These are phyloP conservation scores for Rubus idaeus DNA, from an alignment of 306 rosid species.

Conservation along the genomic window DNA sequence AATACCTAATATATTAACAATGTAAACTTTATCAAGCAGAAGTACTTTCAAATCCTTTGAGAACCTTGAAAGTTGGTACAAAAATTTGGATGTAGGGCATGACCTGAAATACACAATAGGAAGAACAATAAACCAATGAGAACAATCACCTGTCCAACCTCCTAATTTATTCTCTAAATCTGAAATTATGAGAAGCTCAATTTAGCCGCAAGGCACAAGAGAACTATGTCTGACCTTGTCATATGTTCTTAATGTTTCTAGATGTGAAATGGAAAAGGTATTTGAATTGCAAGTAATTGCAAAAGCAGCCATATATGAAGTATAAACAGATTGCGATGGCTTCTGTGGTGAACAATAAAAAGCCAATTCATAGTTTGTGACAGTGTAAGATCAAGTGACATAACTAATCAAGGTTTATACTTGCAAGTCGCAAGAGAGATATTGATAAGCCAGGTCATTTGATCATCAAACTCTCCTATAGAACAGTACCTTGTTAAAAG, in stretches of 20 bases:
- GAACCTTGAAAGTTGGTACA: slow-evolving; percentile 55
- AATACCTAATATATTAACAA: slow-evolving; percentile 75
- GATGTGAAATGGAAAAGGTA: neutral
- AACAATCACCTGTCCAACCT: neutral
- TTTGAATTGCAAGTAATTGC: neutral
- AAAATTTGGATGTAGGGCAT: slow-evolving; percentile 33
- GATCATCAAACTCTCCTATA: neutral
- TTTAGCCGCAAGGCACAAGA: neutral
- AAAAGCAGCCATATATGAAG: neutral
- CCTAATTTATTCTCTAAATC: neutral
- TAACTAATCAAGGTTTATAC: neutral
- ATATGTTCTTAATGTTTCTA: neutral
- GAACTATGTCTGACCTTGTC: neutral
- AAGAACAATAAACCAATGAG: slow-evolving; percentile 2
- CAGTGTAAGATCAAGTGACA: neutral
- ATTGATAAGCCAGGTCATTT: neutral
- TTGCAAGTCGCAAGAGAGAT: neutral
- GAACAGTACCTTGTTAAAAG: neutral
- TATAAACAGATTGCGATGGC: neutral
- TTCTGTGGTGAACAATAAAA: neutral
- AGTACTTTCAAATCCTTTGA: slow-evolving; percentile 68
- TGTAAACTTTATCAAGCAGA: slow-evolving; percentile 70
- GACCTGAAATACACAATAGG: slow-evolving; percentile 44
- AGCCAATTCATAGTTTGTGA: neutral
- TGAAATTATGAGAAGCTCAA: neutral